Conservation (phyloP, 345 rosid species). For the Citrus hindsii region DNA sequence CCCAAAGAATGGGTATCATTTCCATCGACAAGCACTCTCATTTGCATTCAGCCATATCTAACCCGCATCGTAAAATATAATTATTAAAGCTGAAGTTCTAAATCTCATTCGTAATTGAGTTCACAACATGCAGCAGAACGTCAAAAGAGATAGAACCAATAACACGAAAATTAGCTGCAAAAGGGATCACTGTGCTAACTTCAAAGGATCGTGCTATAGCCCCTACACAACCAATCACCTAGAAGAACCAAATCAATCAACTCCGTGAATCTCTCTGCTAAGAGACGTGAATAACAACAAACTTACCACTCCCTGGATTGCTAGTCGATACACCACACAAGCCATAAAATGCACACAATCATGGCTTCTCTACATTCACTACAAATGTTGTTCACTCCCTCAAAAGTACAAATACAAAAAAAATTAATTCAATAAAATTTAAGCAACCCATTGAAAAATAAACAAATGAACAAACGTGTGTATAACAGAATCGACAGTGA, state of each 20-base stretch:
- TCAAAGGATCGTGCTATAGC: neutral
- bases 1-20: neutral
- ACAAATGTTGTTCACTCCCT: too few species aligned
- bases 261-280: neutral
- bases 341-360: neutral
- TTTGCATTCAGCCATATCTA: neutral
- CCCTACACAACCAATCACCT: neutral
- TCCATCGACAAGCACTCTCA: neutral
- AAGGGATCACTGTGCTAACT: neutral
- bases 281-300: neutral
- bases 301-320: neutral
- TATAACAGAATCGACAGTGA: neutral
- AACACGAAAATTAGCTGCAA: neutral
- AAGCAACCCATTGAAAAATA: neutral
- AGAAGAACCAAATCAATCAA: neutral
- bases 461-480: neutral
- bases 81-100: neutral
- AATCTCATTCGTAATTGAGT: neutral
- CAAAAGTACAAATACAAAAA: neutral
- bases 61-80: neutral
- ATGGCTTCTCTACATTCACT: neutral
- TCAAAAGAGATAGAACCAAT: neutral
- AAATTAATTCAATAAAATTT: neutral
- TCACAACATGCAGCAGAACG: neutral
- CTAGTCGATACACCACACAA: neutral